phyloP scores from a whole-genome alignment of 345 rosid species.

The Populus nigra region DNA sequence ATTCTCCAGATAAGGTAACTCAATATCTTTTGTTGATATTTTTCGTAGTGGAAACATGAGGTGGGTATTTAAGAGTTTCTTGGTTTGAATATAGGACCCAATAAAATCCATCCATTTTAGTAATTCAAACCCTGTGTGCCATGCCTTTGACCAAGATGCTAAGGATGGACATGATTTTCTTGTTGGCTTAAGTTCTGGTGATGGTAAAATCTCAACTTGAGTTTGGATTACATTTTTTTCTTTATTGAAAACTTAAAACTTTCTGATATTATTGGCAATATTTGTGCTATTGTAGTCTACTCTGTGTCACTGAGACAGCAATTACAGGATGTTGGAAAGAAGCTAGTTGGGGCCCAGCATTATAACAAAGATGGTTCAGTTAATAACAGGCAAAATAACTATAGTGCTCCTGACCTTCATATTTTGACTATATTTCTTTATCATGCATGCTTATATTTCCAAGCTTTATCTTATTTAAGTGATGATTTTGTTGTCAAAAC shows the following conservation, averaged over 20 bases:
- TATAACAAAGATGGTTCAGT: conserved; percentile 95
- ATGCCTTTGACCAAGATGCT: conserved; percentile 90
- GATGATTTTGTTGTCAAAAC: neutral
- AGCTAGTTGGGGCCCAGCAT: conserved; percentile 89
- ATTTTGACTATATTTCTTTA: neutral
- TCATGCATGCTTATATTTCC: conserved; percentile 9
- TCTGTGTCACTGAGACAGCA: conserved; percentile 96
- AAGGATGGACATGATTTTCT: conserved; percentile 99
- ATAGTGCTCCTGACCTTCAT: neutral
- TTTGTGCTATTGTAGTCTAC: conserved; percentile 69
- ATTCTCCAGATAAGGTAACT: conserved; percentile 95
- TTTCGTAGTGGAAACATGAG: neutral
- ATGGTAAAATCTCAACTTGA: conserved; percentile 54
- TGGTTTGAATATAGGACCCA: conserved; percentile 70
- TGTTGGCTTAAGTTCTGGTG: conserved; percentile 88
- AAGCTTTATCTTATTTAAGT: neutral
- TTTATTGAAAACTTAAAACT: conserved; percentile 7
- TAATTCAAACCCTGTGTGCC: conserved; percentile 90
- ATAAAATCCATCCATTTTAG: conserved; percentile 95
- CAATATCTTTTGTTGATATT: neutral
- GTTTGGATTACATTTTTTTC: conserved; percentile 19
- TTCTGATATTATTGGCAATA: conserved; percentile 19
- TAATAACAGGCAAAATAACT: conserved; percentile 63
- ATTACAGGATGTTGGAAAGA: conserved; percentile 94
- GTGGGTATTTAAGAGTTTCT: conserved; percentile 21